Evolutionary conservation across 108 stramenopile genomes (phyloP).

Genomic region (Fragilaria crotonensis): DNA sequence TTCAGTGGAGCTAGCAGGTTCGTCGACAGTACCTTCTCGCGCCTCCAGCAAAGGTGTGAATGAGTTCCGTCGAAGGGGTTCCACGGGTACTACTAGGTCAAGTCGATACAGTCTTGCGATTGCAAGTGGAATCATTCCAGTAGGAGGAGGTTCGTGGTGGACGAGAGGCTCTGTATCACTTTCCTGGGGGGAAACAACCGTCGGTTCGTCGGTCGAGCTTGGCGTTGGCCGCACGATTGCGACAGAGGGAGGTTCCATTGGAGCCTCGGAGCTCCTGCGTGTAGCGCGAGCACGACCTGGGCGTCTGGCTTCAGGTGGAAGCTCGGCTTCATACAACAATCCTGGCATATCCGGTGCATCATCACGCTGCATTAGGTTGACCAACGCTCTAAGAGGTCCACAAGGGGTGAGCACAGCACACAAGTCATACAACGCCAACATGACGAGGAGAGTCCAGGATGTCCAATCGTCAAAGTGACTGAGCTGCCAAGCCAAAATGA

Average conservation of each 20-base stretch:
- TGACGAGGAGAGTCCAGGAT: slow-evolving; percentile 89
- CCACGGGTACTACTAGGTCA: slow-evolving; percentile 15
- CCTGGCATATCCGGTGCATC: slow-evolving; percentile 92
- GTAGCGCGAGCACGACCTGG: slow-evolving; percentile 11
- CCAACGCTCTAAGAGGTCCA: slow-evolving; percentile 89
- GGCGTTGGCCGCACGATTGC: neutral
- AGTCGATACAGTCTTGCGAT: slow-evolving; percentile 64
- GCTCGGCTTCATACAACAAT: slow-evolving; percentile 88
- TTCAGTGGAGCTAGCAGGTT: neutral
- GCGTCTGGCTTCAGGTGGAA: slow-evolving; percentile 43
- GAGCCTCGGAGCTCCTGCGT: neutral
- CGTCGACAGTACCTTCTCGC: neutral
- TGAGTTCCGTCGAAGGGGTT: neutral
- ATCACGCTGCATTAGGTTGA: slow-evolving; percentile 75
- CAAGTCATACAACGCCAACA: slow-evolving; percentile 93
- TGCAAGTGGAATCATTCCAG: slow-evolving; percentile 49
- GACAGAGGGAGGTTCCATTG: neutral
- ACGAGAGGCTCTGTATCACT: neutral
- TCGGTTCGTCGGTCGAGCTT: neutral
- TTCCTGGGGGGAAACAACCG: neutral
- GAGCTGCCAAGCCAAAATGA: slow-evolving; percentile 94
- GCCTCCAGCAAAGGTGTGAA: neutral
- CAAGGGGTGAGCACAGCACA: slow-evolving; percentile 94
- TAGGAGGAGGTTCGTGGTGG: slow-evolving; percentile 1
- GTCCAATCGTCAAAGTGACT: slow-evolving; percentile 91